phyloP scores from a whole-genome alignment of 169 alveolate species.

The Hammondia hammondi region DNA sequence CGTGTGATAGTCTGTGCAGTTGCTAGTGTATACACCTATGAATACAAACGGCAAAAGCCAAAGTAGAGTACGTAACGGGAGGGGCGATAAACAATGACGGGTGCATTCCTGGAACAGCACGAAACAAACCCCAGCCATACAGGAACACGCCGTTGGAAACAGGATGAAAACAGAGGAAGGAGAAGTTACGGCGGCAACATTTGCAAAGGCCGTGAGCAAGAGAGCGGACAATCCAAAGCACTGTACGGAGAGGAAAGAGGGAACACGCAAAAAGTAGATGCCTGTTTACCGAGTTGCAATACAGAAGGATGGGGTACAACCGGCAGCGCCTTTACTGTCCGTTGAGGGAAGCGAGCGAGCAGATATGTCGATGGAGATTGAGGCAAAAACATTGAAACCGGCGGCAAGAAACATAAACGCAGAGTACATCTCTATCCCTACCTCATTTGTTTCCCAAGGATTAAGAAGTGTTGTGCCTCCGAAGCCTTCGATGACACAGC shows the following conservation, averaged over 20 bases:
- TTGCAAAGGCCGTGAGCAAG: no score
- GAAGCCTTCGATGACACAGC: slow-evolving; percentile 1
- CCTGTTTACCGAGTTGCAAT: no score
- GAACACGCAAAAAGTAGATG: no score
- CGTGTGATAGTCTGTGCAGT: neutral
- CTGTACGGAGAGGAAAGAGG: no score
- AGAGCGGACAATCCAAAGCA: no score
- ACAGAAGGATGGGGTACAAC: no score
- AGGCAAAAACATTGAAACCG: neutral
- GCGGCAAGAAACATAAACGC: neutral
- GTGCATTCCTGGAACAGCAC: neutral
- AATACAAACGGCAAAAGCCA: neutral
- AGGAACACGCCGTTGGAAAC: neutral
- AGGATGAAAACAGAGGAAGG: neutral
- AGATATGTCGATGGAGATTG: neutral
- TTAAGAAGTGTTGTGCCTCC: neutral
- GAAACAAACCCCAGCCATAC: neutral
- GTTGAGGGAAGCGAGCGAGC: no score
- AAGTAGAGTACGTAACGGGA: neutral
- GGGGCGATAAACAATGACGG: neutral
- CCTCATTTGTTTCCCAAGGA: neutral
- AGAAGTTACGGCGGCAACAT: neutral
- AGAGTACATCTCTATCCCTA: neutral
- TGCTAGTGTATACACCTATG: neutral
- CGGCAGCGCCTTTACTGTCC: no score